These are phyloP conservation scores for Ettlia oleoabundans DNA, from an alignment of 139 green algal genomes.

Conservation along the genomic window DNA sequence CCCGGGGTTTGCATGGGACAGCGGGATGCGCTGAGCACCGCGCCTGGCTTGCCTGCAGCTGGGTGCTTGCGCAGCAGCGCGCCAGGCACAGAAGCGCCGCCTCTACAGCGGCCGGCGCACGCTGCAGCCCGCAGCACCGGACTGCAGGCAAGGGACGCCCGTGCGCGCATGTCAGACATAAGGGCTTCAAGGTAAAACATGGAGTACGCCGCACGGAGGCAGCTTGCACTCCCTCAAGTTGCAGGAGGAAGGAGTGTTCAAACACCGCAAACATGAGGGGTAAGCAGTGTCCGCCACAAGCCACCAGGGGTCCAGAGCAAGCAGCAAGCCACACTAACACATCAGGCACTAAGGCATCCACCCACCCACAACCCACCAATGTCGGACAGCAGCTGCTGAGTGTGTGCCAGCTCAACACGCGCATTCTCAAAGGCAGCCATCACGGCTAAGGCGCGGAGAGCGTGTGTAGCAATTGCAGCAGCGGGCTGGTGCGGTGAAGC, in stretches of 20 bases:
- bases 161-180: neutral
- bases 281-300: too few species aligned
- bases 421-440: conserved; percentile 68
- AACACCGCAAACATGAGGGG: too few species aligned
- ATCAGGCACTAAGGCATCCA: too few species aligned
- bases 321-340: too few species aligned
- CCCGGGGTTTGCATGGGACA: too few species aligned
- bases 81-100: conserved; percentile 72
- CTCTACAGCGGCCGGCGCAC: conserved; percentile 72
- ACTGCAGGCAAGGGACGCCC: conserved; percentile 49
- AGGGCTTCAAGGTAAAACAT: too few species aligned
- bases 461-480: conserved; percentile 63
- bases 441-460: conserved; percentile 71
- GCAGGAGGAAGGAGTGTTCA: too few species aligned
- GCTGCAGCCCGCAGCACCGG: conserved; percentile 59
- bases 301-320: too few species aligned
- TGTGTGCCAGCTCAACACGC: conserved; percentile 50
- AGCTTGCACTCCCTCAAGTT: too few species aligned
- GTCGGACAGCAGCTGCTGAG: conserved; percentile 34
- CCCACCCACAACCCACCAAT: conserved; percentile 18
- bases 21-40: too few species aligned
- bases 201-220: too few species aligned
- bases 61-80: neutral
- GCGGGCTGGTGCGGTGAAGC: conserved; percentile 45
- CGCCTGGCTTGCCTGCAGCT: too few species aligned